Evolutionary conservation across 192 early-diverging fungal genomes (phyloP).

Genomic region (Coemansia sp.): DNA sequence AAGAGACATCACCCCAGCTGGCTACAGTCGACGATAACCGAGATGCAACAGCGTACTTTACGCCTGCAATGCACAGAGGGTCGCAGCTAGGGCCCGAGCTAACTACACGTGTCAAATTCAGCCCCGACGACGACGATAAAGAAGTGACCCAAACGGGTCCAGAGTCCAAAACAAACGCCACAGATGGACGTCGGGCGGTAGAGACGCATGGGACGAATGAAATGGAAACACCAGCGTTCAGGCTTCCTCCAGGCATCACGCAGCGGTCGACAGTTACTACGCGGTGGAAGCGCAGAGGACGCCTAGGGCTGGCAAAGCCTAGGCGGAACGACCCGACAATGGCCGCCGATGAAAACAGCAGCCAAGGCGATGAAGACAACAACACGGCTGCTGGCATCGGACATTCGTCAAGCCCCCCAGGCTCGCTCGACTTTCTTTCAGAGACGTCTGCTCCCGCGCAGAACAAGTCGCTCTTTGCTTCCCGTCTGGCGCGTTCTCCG

Average conservation of each 20-base stretch:
- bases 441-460: conserved; percentile 15
- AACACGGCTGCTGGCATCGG: conserved; percentile 1
- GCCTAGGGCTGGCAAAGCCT: conserved; percentile 52
- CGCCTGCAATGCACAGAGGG: conserved; percentile 17
- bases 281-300: conserved; percentile 34
- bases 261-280: conserved; percentile 43
- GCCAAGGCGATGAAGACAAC: conserved; percentile 10
- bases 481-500: conserved; percentile 22
- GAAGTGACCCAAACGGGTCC: not conserved
- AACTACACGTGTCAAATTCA: conserved; percentile 10
- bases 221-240: conserved; percentile 47
- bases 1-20: not conserved
- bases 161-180: not conserved
- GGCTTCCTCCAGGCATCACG: conserved; percentile 30
- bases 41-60: conserved; percentile 4
- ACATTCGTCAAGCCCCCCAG: conserved; percentile 15
- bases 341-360: conserved; percentile 21
- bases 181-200: not conserved
- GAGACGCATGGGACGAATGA: not conserved
- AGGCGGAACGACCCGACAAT: conserved; percentile 19
- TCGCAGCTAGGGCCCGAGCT: conserved; percentile 15
- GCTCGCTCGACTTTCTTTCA: conserved; percentile 28
- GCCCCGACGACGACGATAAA: not conserved
- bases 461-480: conserved; percentile 6
- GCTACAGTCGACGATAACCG: conserved; percentile 2